Base-by-base conservation (phyloP, 2,329 filamentous ascomycete genomes). In the Hypoxylon sp. region DNA sequence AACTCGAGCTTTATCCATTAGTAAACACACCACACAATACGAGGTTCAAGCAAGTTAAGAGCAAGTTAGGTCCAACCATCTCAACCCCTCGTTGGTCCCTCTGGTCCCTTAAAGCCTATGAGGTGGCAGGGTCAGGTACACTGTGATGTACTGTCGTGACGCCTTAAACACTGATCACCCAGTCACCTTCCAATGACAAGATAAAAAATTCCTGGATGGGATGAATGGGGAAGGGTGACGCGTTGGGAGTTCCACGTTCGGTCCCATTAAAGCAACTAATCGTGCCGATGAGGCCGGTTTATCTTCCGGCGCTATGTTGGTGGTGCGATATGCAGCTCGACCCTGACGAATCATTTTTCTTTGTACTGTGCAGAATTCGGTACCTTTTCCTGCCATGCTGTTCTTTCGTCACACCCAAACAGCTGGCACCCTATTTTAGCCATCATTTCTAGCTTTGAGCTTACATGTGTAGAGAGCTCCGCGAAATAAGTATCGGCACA, bases 171-270 rank as follows among this genome's bases (percentile, higher is more conserved):
- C 32, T 14, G 28, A 30, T 28, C 56, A 59, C 23, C 32, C 13
- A 19, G 21, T 28, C 56, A 59, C 23, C 56, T 36, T 41, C 19
- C 28, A 59, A 50, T 46, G 28, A 46, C 45, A 60, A 52, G 23
- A 32, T 25, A 13, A 34, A 34, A 34, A 51, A 51, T n/a, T n/a
- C 36, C 23, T 38, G 45, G 41, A 45, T 25, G 14, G 19, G 43
- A 51, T 56, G 58, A 70, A 59, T 60, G 70, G 63, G 61, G 65
- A 68, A 63, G 53, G 65, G 65, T 75, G 72, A 72, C 69, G 73
- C 72, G 70, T 68, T 72, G 58, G 43, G 52, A 68, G 73, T 75
- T 73, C 70, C 72, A 73, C 63, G 60, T 69, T 70, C 49, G 63
- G 52, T 48, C 58, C 38, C 63, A 67, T 70, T 56, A 32, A 23